Base-by-base conservation (phyloP, 768 basidiomycete genomes). In the Leccinellum luteum region DNA sequence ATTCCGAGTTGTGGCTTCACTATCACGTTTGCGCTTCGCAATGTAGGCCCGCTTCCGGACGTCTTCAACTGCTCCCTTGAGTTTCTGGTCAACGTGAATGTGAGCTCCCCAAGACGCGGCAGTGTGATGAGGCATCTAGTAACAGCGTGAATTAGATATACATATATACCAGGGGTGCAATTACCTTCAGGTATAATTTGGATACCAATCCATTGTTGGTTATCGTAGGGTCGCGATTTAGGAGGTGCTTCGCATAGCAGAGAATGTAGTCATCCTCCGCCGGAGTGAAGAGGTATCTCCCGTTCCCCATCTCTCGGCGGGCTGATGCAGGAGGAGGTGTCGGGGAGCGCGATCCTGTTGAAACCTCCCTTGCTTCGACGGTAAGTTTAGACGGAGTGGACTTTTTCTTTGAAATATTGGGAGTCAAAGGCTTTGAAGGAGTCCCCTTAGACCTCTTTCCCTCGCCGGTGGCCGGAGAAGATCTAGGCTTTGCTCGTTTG, bases 61-160 rank as follows among this genome's bases (percentile, higher is more conserved):
- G 6, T 69, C 64, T n/a, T 82, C 84, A 12, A 87, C 57, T 41
- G 76, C 70, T 10, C 73, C 65, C 23, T 69, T 70, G 10, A 76
- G 38, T 53, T 68, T 66, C 52, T 58, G 59, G 30, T 60, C 45
- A 19, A 84, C 49, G 48, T 78, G 75, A n/a, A 84, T 51, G 48
- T 78, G 75, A n/a, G 64, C 66, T 31, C 54, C 61, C 86, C 86
- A 89, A 14, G 85, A 86, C 8, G 32, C 65, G 6, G 62, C 13
- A 3, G 76, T 63, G 66, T 89, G 89, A 60, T 85, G 80, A 27
- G 85, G 81, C 75, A 89, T 75, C 89, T 90, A 56, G 12, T 44
- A 10, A 7, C 23, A 28, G 31, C 4, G n/a, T 62, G 8, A 62
- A 38, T 44, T 10, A 10, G 48, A 15, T 13, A 32, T 17, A 43